phyloP scores from a whole-genome alignment of 345 rosid genomes.

The Microthlaspi erraticum region DNA sequence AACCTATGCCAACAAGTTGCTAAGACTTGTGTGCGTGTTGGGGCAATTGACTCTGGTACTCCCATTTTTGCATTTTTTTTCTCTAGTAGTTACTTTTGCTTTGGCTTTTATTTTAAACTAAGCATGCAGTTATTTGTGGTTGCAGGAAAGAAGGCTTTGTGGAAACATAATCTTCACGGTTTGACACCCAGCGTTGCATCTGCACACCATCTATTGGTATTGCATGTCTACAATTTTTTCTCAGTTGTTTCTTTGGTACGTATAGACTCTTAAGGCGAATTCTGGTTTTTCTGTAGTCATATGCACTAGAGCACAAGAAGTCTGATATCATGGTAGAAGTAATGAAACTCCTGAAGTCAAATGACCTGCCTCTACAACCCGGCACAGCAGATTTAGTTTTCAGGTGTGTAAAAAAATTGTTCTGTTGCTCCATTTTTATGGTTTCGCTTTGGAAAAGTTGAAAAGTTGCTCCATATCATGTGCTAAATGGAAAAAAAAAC shows the following conservation, averaged over 20 bases:
- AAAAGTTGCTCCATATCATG: constrained; percentile 11
- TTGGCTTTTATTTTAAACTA: neutral
- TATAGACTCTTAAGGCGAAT: constrained; percentile 7
- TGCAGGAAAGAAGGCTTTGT: constrained; percentile 78
- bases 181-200: constrained; percentile 75
- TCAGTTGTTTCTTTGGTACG: neutral
- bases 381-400: constrained; percentile 83
- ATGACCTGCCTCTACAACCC: constrained; percentile 67
- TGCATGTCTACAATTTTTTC: neutral
- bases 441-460: neutral
- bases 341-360: constrained; percentile 65
- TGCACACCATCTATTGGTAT: constrained; percentile 84
- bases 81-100: neutral
- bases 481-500: constrained; percentile 15
- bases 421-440: neutral
- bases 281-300: constrained; percentile 47
- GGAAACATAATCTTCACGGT: constrained; percentile 82
- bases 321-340: constrained; percentile 66
- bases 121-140: constrained; percentile 6
- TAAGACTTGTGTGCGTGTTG: constrained; percentile 72
- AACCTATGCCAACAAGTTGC: constrained; percentile 83
- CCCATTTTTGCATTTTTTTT: constrained; percentile 4
- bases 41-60: constrained; percentile 80
- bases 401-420: constrained; percentile 52
- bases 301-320: constrained; percentile 70